Percentiles rank a stretch among this genome's conserved stretches.
Conservation (phyloP, 1,284 basidiomycete genomes). For the Serendipita sp. region DNA sequence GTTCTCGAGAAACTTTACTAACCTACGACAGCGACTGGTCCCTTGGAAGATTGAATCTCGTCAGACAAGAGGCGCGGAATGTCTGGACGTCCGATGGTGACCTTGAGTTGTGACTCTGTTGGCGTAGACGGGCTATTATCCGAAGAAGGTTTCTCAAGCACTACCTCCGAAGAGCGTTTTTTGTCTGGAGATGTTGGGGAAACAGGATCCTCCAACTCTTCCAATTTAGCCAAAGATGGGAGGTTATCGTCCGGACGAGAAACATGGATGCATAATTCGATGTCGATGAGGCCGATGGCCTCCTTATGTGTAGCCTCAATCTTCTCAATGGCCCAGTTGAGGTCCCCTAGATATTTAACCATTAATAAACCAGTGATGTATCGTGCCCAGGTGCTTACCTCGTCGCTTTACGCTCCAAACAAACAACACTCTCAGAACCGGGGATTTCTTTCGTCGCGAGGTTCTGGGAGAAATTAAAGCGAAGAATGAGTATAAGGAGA, state of each 20-base stretch:
- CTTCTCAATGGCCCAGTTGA: conserved; percentile 29
- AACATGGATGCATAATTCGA: neutral
- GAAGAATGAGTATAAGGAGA: neutral
- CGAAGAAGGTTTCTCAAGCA: neutral
- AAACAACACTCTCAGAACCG: conserved; percentile 26
- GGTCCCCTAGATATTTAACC: conserved; percentile 21
- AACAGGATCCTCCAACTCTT: neutral
- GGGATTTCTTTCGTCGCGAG: conserved; percentile 16
- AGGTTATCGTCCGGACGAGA: neutral
- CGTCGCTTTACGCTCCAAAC: conserved; percentile 32
- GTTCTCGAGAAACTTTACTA: neutral
- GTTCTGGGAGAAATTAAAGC: conserved; percentile 15
- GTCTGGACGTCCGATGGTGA: conserved; percentile 10
- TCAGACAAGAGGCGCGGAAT: conserved; percentile 8
- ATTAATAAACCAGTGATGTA: neutral
- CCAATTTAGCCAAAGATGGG: neutral
- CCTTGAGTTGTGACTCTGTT: neutral
- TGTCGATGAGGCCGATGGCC: conserved; percentile 19
- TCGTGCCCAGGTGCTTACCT: conserved; percentile 20
- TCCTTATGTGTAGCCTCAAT: conserved; percentile 22
- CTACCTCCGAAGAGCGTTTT: neutral
- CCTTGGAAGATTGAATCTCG: conserved; percentile 8
- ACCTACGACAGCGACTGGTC: conserved; percentile 12
- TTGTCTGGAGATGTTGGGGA: neutral
- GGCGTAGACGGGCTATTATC: neutral